Evolutionary conservation across 202 grass and related monocot genomes (phyloP), one percentile per base, ranked within the genome.

Genomic region (Hordeum pubiflorum): DNA sequence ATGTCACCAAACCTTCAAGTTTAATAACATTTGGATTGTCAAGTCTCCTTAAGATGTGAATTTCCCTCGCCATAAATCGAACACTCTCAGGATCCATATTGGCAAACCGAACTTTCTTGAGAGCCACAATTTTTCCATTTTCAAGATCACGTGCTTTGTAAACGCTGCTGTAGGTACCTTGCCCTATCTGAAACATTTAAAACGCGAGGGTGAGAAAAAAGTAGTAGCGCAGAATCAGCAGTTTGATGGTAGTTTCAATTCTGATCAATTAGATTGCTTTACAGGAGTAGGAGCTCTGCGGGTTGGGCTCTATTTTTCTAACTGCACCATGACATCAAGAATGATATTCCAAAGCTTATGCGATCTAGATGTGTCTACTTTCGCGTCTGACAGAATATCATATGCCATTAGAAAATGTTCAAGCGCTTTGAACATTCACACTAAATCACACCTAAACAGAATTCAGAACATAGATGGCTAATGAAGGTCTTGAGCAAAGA

Each of bases 41-140:
- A 36, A 98, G 88, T 70, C 87, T 92, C 76, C 95, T 87, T 77
- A 98, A 84, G 68, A 98, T 93, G 58, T 93, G 88, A 81, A 98
- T 98, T 87, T 98, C 95, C 72, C 92, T 93, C 75, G 92, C 95
- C 95, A 98, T 98, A 83, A 98, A 98, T 52, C 89, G 82, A 56
- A 98, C 95, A 29, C 95, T 98, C 82, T 98, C 95, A 66, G 90
- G 92, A 20, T 98, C 95, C 92, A 98, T 87, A 60, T 91, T 98
- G 36, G 90, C 95, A 86, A 98, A 98, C 17, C 90, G 86, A 14
- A 98, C 95, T 81, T 98, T 98, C 81, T 98, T 98, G 58, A 98
- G 87, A 13, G 95, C 95, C 63, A 98, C 92, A 46, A 98, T 84
- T 91, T 98, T 98, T 26, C 95, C 86, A 0, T 86, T 94, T 34